Evolutionary conservation across 2,329 filamentous ascomycete species (phyloP).

Genomic region (Aspergillus udagawae): DNA sequence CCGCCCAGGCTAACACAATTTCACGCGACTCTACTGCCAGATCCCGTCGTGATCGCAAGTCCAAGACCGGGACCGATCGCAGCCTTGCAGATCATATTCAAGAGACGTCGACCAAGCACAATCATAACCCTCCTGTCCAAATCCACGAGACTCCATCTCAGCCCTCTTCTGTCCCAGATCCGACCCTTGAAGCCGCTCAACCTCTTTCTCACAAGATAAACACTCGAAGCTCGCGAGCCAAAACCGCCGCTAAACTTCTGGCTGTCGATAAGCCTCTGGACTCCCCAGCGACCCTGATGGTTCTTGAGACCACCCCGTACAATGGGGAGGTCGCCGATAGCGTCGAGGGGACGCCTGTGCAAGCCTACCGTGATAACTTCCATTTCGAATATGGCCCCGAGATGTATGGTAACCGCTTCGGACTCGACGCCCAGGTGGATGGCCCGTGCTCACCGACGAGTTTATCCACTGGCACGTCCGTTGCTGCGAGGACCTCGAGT

Average conservation of each 20-base stretch:
- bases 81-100: no score
- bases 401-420: constrained; percentile 18
- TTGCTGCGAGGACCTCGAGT: constrained; percentile 13
- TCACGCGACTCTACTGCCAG: constrained; percentile 3
- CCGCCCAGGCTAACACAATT: constrained; percentile 2
- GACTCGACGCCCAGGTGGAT: constrained; percentile 18
- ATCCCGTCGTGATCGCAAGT: constrained; percentile 12
- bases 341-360: constrained; percentile 6
- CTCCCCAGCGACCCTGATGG: background rate
- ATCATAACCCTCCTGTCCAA: background rate
- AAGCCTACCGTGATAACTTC: constrained; percentile 12
- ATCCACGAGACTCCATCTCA: background rate
- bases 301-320: background rate
- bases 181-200: background rate
- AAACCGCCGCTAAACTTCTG: constrained; percentile 1
- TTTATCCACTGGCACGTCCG: constrained; percentile 14
- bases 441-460: constrained; percentile 16
- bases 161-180: background rate
- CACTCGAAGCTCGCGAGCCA: constrained; percentile 1
- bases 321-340: constrained; percentile 9
- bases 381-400: constrained; percentile 19
- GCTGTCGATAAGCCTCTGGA: constrained; percentile 8
- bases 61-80: background rate
- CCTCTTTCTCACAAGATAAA: constrained; percentile 1
- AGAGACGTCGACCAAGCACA: no score